phyloP scores from a whole-genome alignment of 75 land plant species.

The Selaginella tamariscina region DNA sequence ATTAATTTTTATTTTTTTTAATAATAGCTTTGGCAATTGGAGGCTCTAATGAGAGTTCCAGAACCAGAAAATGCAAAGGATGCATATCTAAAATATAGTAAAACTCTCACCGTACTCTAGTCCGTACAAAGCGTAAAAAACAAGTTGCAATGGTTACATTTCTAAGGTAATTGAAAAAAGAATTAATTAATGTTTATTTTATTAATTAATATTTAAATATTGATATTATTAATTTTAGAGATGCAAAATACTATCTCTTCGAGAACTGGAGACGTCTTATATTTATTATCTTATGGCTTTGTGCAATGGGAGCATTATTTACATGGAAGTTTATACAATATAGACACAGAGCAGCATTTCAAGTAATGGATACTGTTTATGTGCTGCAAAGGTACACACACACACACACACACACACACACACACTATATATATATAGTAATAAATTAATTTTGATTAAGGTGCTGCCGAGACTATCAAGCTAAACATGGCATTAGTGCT shows the following conservation, averaged over 20 bases:
- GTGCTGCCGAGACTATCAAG: constrained; percentile 68
- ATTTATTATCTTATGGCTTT: neutral
- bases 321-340: constrained; percentile 48
- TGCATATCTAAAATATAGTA: constrained; percentile 12
- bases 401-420: no score
- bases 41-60: constrained; percentile 47
- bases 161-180: no score
- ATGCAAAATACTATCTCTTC: neutral
- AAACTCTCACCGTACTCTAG: constrained; percentile 48
- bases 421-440: no score
- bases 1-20: neutral
- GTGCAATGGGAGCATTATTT: constrained; percentile 21
- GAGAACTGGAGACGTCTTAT: neutral
- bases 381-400: no score
- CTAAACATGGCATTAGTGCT: constrained; percentile 79
- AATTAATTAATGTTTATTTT: no score
- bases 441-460: no score
- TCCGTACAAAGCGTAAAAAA: constrained; percentile 17
- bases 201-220: no score
- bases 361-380: constrained; percentile 70
- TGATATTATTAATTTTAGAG: no score
- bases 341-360: constrained; percentile 30
- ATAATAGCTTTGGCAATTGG: constrained; percentile 65
- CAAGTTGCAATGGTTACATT: constrained; percentile 36
- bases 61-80: constrained; percentile 21